Conservation (phyloP, 2,329 filamentous ascomycete species). For the Cladosporium sp. region DNA sequence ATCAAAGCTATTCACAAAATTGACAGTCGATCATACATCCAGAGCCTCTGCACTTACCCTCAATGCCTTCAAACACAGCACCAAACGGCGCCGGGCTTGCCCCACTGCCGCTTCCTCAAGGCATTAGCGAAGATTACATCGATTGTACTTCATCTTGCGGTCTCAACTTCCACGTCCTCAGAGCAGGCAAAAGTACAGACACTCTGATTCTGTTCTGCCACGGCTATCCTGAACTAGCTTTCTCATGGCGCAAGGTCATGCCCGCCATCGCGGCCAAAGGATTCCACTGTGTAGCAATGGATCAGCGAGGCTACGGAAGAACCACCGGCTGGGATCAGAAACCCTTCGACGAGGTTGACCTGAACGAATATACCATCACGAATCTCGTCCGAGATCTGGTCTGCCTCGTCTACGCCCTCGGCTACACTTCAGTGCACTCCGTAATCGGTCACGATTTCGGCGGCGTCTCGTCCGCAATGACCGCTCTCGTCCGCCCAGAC, state of each 20-base stretch:
- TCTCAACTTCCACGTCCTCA: constrained; percentile 57
- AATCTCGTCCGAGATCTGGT: constrained; percentile 57
- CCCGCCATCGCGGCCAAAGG: constrained; percentile 52
- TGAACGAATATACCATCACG: constrained; percentile 52
- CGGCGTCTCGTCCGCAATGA: constrained; percentile 53
- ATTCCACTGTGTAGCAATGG: constrained; percentile 61
- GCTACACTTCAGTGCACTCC: constrained; percentile 52
- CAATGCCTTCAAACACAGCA: background rate
- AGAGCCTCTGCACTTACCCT: no score
- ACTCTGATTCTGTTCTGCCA: constrained; percentile 58
- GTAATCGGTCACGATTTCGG: constrained; percentile 64
- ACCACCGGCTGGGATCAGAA: constrained; percentile 56
- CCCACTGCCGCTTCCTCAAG: constrained; percentile 49
- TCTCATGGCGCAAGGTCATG: constrained; percentile 62
- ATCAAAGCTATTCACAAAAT: no score
- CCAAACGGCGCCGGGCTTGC: constrained; percentile 1
- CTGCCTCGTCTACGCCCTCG: constrained; percentile 54
- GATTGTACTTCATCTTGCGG: constrained; percentile 47
- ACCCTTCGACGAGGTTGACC: constrained; percentile 46
- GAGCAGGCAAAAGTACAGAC: constrained; percentile 43
- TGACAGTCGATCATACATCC: no score
- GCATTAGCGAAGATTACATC: constrained; percentile 51
- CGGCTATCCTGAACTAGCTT: constrained; percentile 64
- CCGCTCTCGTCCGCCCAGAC: constrained; percentile 57
- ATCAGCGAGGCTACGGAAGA: constrained; percentile 62